Evolutionary conservation across 768 basidiomycete species (phyloP), one percentile per base, ranked within the genome.

Genomic region (Pleurotus citrinopileatus): DNA sequence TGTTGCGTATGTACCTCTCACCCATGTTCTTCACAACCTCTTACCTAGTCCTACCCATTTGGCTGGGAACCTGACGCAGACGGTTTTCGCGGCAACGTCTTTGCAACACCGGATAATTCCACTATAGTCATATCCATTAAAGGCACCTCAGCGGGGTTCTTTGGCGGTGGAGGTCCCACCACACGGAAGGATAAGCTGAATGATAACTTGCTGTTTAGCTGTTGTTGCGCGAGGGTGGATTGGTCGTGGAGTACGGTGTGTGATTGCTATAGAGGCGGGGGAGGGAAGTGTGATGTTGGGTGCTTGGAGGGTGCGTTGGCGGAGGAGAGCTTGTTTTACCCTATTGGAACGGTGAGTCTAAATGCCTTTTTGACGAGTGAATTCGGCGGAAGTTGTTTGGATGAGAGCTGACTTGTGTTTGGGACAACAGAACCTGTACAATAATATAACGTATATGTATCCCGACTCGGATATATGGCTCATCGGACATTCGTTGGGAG

Each of bases 201-300:
- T 72, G 94, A 98, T 66, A 98, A 95, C 60, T 67, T 97, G 4
- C 70, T 98, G 55, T 96, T 96, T 68, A 89, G 86, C 57, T 98
- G 96, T 65, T 98, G 96, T 69, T 98, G 96, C 67, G 96, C 96
- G 0, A 74, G 83, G 15, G 80, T 97, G 25, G 92, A 91, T 63
- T 96, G 91, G 85, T 83, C 90, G 15, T 98, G 96, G 96, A 84
- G 88, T 42, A 82, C 91, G 0, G 95, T 98, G 17, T 98, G 96
- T 69, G 90, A 84, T 54, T 98, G 96, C 67, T 88, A 89, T 68
- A 75, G 80, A 50, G 80, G 38, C 17, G 38, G 85, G 7, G 86
- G 86, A 4, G 87, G 84, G 80, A 87, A 86, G 61, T 98, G 95
- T 68, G 82, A 91, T 61, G 77, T 84, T 63, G 73, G 78, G 22